Conservation (phyloP, 768 basidiomycete species). For the Pilatotrama ljubarskyi region DNA sequence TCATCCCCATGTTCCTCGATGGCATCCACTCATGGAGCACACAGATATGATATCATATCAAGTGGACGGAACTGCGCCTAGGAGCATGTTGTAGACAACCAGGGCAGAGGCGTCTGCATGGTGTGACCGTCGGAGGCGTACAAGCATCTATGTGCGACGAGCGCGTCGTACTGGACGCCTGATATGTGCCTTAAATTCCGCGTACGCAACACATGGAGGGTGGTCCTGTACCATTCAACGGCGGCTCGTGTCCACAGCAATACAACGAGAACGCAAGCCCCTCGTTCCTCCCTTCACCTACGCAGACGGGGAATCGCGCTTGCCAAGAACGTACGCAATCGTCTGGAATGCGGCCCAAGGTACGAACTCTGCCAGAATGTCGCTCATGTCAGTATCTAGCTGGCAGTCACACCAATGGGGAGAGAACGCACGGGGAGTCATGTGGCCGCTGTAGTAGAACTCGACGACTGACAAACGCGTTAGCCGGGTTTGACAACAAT, state of each 20-base stretch:
- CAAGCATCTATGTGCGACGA: too few relatives aligned
- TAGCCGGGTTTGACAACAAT: neutral
- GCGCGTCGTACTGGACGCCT: neutral
- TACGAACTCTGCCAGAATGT: conserved; percentile 22
- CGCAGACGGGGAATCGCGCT: conserved; percentile 44
- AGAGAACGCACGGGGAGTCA: conserved; percentile 57
- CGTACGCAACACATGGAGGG: neutral
- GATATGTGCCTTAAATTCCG: too few relatives aligned
- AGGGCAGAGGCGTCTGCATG: neutral
- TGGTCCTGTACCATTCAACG: neutral
- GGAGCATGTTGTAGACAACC: neutral
- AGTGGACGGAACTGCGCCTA: conserved; percentile 5
- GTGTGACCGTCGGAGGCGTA: too few relatives aligned
- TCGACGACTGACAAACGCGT: conserved; percentile 46
- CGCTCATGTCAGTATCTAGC: neutral
- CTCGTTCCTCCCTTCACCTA: neutral
- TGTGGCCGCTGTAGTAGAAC: conserved; percentile 58
- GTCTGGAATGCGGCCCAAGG: conserved; percentile 64
- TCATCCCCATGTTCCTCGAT: too few relatives aligned
- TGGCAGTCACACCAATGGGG: neutral
- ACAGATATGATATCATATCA: conserved; percentile 14
- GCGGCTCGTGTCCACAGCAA: too few relatives aligned
- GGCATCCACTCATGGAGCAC: too few relatives aligned
- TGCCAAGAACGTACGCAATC: conserved; percentile 68
- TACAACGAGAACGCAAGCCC: too few relatives aligned